phyloP scores from a whole-genome alignment of 1,284 basidiomycete genomes.

The Ustilago nuda region DNA sequence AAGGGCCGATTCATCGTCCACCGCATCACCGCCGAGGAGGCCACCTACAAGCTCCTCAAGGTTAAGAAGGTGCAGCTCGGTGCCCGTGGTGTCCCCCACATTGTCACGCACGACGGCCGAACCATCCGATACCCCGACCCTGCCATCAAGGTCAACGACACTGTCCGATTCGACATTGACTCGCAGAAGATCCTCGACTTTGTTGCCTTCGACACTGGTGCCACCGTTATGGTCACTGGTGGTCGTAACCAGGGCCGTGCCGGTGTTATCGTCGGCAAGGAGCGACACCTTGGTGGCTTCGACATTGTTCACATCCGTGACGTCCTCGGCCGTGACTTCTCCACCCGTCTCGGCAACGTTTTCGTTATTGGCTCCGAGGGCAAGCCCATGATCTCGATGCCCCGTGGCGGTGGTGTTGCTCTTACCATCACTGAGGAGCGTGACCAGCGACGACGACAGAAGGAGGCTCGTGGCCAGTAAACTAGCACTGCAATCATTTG shows the following conservation, averaged over 20 bases:
- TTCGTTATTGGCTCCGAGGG: constrained; percentile 95
- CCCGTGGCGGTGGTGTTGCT: constrained; percentile 97
- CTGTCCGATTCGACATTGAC: constrained; percentile 95
- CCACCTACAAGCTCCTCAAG: constrained; percentile 97
- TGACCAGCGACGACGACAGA: constrained; percentile 68
- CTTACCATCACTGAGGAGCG: constrained; percentile 74
- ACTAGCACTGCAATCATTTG: constrained; percentile 9
- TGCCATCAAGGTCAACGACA: constrained; percentile 94
- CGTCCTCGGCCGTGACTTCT: constrained; percentile 84
- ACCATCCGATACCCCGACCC: constrained; percentile 99
- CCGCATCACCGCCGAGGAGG: constrained; percentile 98
- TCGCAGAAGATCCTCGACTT: constrained; percentile 94
- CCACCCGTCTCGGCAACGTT: constrained; percentile 87
- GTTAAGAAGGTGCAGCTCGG: constrained; percentile 93
- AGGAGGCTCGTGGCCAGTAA: constrained; percentile 59
- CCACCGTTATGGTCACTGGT: constrained; percentile 97
- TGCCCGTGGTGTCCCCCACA: constrained; percentile 91
- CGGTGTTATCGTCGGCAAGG: constrained; percentile 93
- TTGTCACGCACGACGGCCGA: constrained; percentile 98
- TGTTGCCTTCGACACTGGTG: constrained; percentile 96
- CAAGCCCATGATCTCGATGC: constrained; percentile 97
- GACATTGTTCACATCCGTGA: constrained; percentile 90
- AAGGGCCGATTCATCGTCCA: constrained; percentile 99
- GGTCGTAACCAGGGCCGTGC: constrained; percentile 99
- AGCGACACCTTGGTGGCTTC: constrained; percentile 97